A percentile compares a stretch with the other conserved stretches of the same genome.
Conservation (phyloP, 768 basidiomycete species). For the Lentinula raphanica region DNA sequence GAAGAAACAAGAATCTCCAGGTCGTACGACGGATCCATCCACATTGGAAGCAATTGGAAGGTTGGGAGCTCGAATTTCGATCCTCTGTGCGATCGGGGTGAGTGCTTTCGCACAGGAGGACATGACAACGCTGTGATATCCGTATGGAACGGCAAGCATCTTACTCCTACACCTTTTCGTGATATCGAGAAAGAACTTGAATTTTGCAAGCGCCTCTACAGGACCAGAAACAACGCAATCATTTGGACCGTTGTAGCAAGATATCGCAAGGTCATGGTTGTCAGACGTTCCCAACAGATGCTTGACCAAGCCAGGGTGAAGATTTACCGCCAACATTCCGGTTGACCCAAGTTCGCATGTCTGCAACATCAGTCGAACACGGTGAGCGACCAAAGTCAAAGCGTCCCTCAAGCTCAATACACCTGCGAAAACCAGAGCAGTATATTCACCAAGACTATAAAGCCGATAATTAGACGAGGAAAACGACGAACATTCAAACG, state of each 20-base stretch:
- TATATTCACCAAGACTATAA: slow-evolving; percentile 73
- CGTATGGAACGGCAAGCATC: slow-evolving; percentile 51
- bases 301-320: slow-evolving; percentile 28
- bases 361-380: slow-evolving; percentile 51
- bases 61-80: slow-evolving; percentile 39
- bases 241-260: slow-evolving; percentile 57
- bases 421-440: slow-evolving; percentile 59
- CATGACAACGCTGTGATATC: slow-evolving; percentile 68
- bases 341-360: slow-evolving; percentile 40
- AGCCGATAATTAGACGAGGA: background rate
- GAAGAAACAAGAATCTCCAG: slow-evolving; percentile 47
- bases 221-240: slow-evolving; percentile 62
- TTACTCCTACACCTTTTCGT: slow-evolving; percentile 32
- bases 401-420: slow-evolving; percentile 55
- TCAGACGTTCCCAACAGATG: slow-evolving; percentile 27
- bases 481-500: slow-evolving; percentile 12
- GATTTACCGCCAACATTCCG: slow-evolving; percentile 59
- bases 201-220: slow-evolving; percentile 31
- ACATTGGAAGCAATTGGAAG: slow-evolving; percentile 65
- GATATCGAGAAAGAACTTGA: slow-evolving; percentile 37
- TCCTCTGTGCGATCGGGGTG: slow-evolving; percentile 27
- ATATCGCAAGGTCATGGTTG: slow-evolving; percentile 37
- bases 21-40: slow-evolving; percentile 43
- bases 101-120: slow-evolving; percentile 49
- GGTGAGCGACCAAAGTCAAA: slow-evolving; percentile 49